Evolutionary conservation across 2,329 filamentous ascomycete genomes (phyloP).

Genomic region (Cladosporium sp.): DNA sequence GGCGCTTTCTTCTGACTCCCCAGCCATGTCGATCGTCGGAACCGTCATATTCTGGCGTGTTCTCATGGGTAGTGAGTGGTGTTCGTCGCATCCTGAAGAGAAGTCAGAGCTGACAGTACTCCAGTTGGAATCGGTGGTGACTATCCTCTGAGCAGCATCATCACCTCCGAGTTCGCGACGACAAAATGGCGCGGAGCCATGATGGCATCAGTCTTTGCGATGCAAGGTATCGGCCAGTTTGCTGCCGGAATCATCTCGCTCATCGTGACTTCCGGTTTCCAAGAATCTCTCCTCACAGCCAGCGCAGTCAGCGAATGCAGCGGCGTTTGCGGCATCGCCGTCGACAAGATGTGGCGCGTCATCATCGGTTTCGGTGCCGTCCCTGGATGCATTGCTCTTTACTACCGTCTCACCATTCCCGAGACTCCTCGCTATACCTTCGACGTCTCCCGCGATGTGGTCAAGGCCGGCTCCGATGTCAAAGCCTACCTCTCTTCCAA

Average conservation of each 20-base stretch:
- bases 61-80: constrained; percentile 59
- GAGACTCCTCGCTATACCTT: constrained; percentile 88
- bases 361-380: constrained; percentile 78
- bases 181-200: constrained; percentile 82
- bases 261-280: constrained; percentile 48
- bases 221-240: constrained; percentile 81
- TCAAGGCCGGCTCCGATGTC: constrained; percentile 68
- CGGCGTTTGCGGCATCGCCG: constrained; percentile 60
- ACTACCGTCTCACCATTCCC: constrained; percentile 81
- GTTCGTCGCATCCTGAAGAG: not conserved
- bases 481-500: constrained; percentile 68
- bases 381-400: constrained; percentile 74
- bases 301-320: constrained; percentile 53
- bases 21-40: constrained; percentile 57
- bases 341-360: constrained; percentile 84
- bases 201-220: constrained; percentile 82
- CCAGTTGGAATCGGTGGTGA: constrained; percentile 40
- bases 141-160: constrained; percentile 76
- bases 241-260: constrained; percentile 69
- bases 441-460: constrained; percentile 68
- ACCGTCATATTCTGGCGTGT: constrained; percentile 77
- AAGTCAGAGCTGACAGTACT: not conserved
- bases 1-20: constrained; percentile 59
- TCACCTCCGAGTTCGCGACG: constrained; percentile 82
- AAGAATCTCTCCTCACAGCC: constrained; percentile 28